Evolutionary conservation across 371 early-diverging fungal species (phyloP).

Genomic region (Umbelopsis sp.): DNA sequence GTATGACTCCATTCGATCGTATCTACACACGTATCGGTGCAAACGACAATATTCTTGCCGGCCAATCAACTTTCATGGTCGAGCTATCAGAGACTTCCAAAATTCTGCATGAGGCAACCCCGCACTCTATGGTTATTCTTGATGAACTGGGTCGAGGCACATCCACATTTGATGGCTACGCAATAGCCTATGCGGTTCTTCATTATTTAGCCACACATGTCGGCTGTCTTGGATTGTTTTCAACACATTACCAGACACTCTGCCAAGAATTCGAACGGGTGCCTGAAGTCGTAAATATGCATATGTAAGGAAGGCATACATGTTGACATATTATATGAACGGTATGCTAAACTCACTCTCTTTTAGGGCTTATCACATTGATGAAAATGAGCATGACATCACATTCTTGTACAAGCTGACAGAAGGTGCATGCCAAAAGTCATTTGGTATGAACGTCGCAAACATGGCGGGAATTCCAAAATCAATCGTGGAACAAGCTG

Average conservation of each 20-base stretch:
- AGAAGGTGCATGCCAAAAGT: constrained; percentile 81
- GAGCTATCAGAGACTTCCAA: constrained; percentile 96
- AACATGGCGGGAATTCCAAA: constrained; percentile 94
- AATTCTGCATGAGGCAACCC: constrained; percentile 93
- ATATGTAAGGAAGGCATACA: constrained; percentile 50
- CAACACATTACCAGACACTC: constrained; percentile 97
- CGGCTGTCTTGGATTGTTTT: constrained; percentile 92
- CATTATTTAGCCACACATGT: constrained; percentile 83
- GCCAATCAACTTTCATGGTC: constrained; percentile 99
- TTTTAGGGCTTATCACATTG: constrained; percentile 77
- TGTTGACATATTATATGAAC: no score
- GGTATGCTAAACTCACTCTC: neutral
- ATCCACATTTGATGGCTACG: constrained; percentile 97
- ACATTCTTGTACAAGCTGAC: constrained; percentile 97
- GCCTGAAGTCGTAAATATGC: constrained; percentile 63
- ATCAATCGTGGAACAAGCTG: constrained; percentile 64
- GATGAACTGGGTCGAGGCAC: constrained; percentile 99
- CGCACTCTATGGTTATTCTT: constrained; percentile 94
- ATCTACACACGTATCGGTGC: constrained; percentile 98
- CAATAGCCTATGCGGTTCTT: constrained; percentile 96
- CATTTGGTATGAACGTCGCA: constrained; percentile 93
- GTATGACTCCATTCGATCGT: constrained; percentile 90
- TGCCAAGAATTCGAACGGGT: constrained; percentile 81
- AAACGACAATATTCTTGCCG: constrained; percentile 95
- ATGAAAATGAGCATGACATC: constrained; percentile 84